Evolutionary conservation across 1,139 yeast species (phyloP), one percentile per base, ranked within the genome.

Genomic region (Pichia sp.): DNA sequence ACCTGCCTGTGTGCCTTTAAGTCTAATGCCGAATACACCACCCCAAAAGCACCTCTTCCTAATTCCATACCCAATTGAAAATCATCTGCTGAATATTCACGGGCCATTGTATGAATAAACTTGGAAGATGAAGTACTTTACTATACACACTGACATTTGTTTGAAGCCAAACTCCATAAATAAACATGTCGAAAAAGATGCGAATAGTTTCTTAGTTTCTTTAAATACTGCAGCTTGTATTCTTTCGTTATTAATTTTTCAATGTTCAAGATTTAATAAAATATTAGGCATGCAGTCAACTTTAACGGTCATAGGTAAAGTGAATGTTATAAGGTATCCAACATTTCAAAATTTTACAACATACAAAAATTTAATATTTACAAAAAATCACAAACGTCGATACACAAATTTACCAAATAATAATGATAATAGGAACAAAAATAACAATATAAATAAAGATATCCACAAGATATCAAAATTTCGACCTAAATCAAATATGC

Each of bases 1-100:
- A 83, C 87, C 47, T 73, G 77, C 45, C 67, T 63, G 45, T 71
- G 68, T 1, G 77, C 69, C 4, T 71, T 65, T 45, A 71, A 72
- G 56, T 85, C 80, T 11, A 79, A 62, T 0, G 92, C 96, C 44
- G 83, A 71, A 66, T 83, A 88, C 1, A 88, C 96, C 1, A 83
- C 85, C 0, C 96, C 96, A 64, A 87, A 88, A 5, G 92, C 90
- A 0, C 96, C 96, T 48, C 86, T 70, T 2, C 96, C 96, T 1
- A 88, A 80, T 62, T 86, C 90, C 55, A 84, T 90, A 54, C 75
- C 76, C 5, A 88, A 74, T 43, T 79, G 70, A 55, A 79, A 80
- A 59, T 79, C 82, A 48, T 69, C 71, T 15, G 77, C 76, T 34
- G 68, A 56, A 50, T 60, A 69, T 26, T 54, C 55, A 42, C 70